Base-by-base conservation (phyloP, 2,329 filamentous ascomycete genomes). In the Chaetomium sp. region DNA sequence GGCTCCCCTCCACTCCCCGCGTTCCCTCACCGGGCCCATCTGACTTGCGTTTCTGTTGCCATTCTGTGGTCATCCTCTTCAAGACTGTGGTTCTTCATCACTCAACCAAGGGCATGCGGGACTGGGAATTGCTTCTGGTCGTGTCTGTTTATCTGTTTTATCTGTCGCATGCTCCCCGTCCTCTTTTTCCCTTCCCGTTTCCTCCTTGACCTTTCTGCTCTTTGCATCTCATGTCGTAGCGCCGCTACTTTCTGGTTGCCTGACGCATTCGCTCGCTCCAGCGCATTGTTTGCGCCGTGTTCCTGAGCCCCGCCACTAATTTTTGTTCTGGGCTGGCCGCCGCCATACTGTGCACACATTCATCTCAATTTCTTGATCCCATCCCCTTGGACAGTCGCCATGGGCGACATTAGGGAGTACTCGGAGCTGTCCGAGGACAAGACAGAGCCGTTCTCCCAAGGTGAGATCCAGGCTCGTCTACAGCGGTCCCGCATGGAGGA, bases 361-460 rank as follows among this genome's bases (percentile, higher is more conserved):
- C 54, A 25, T 45, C 42, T 56, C 56, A 31, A 50, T 59, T 38
- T 47, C 5, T 21, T 19, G 23, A 38, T 6, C 33, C n/a, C 8
- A 38, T 6, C 33, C n/a, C 8, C 31, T 31, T 54, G 38, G 12
- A 50, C 12, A 25, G 21, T 25, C 25, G 25, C 57, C 19, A 85
- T 85, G 83, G 78, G 77, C 70, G 81, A 84, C 38, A 55, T 64
- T 8, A 67, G 67, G 67, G 71, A 70, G 55, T 64, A 68, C 56
- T 72, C 75, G 27, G 67, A 74, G 69, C 73, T 75, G 57, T 78
- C 78, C 29, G 78, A 81, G 74, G 83, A 86, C 76, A 82, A 79
- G 75, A 87, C 85, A 55, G 83, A 87, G 75, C 83, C 84, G 10
- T 85, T 86, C 70, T 84, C 84, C 10, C 79, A 85, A 68, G 81